Evolutionary conservation across 2,329 filamentous ascomycete genomes (phyloP).

Genomic region (Achaetomium macrosporum): DNA sequence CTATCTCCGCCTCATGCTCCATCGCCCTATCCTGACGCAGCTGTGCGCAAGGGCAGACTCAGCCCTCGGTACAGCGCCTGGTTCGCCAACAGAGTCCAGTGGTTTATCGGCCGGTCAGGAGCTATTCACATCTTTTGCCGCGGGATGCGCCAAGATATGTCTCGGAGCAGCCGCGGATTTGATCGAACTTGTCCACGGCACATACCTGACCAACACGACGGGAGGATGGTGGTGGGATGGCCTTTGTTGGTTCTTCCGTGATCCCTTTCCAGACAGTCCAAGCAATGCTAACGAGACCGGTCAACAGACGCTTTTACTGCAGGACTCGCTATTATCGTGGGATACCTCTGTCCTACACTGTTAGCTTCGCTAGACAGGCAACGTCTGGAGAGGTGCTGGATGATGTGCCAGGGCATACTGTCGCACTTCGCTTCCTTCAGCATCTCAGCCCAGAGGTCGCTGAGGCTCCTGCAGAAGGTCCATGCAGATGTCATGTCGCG

Average conservation of each 20-base stretch:
- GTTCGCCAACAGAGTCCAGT: not conserved
- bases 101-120: slow-evolving; percentile 3
- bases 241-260: slow-evolving; percentile 15
- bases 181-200: slow-evolving; percentile 20
- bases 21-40: slow-evolving; percentile 20
- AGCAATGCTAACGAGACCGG: not conserved
- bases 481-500: slow-evolving; percentile 18
- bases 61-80: not conserved
- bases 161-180: slow-evolving; percentile 18
- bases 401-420: slow-evolving; percentile 16
- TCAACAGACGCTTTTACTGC: slow-evolving; percentile 20
- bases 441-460: slow-evolving; percentile 18
- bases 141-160: slow-evolving; percentile 18
- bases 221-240: slow-evolving; percentile 25
- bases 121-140: slow-evolving; percentile 16
- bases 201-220: slow-evolving; percentile 16
- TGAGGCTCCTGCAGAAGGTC: slow-evolving; percentile 17
- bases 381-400: slow-evolving; percentile 16
- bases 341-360: slow-evolving; percentile 13
- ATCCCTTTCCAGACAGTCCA: not conserved
- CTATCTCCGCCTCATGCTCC: slow-evolving; percentile 22
- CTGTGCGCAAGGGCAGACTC: slow-evolving; percentile 13
- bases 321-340: slow-evolving; percentile 20
- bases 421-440: slow-evolving; percentile 20
- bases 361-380: slow-evolving; percentile 10